Base-by-base conservation (phyloP, 345 rosid genomes). In the Murraya paniculata region DNA sequence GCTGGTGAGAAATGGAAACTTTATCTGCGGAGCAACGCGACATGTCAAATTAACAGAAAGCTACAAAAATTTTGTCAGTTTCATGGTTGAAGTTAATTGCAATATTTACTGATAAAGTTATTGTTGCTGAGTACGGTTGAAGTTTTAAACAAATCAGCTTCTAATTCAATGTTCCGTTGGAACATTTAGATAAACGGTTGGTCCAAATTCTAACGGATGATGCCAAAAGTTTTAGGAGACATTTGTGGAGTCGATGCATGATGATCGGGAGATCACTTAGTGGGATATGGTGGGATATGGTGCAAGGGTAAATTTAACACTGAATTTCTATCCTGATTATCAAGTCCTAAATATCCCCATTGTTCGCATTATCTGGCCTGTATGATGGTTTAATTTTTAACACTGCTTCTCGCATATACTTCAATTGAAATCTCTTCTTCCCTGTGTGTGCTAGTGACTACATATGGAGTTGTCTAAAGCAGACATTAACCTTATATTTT, bases 21-120 rank as follows among this genome's bases (percentile, higher is more conserved):
- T n/a, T n/a, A n/a, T n/a, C n/a, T n/a, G n/a, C n/a, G n/a, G n/a
- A n/a, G n/a, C n/a, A n/a, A n/a, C n/a, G n/a, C n/a, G n/a, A n/a
- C n/a, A n/a, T n/a, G 71, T 71, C 39, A 75, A 77, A 58, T 68
- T 57, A 61, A 30, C 14, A 18, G 53, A 28, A 8, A 65, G 48
- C 72, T 30, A 45, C 53, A 41, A 64, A 71, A 76, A 22, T 39
- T 39, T 30, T 70, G 25, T 33, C 10, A 50, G 66, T 14, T 64
- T 25, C 36, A 78, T 45, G n/a, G 58, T 31, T 33, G 64, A 36
- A 71, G 25, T 62, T 1, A 31, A 75, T 18, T 16, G 50, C 50
- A 68, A 39, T 24, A 39, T 65, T 65, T 28, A 25, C 56, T 45
- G 35, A n/a, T 77, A 68, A 21, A 71, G 11, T 39, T 39, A 2